Conservation (phyloP, 2,329 filamentous ascomycete species). For the Claviceps sp. region DNA sequence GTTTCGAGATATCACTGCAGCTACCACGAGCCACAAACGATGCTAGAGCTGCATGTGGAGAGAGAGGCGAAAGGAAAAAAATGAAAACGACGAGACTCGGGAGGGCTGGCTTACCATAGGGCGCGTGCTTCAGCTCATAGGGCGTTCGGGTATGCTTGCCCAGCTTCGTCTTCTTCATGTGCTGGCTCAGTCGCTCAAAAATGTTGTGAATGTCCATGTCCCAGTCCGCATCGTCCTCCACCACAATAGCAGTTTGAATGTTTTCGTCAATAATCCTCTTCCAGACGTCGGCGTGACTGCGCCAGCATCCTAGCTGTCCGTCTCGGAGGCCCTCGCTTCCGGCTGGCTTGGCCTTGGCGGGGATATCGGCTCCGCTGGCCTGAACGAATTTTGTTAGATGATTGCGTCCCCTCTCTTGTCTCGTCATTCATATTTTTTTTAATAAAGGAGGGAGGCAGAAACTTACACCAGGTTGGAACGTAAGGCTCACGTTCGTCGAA, state of each 20-base stretch:
- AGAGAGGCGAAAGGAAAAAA: background rate
- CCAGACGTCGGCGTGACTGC: conserved; percentile 1
- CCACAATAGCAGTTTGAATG: background rate
- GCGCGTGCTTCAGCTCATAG: background rate
- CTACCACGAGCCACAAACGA: too few relatives aligned
- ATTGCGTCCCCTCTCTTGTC: background rate
- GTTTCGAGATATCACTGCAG: too few relatives aligned
- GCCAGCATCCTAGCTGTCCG: conserved; percentile 1
- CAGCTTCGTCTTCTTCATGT: background rate
- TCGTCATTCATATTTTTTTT: too few relatives aligned
- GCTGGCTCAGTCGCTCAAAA: background rate
- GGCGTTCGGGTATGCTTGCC: background rate
- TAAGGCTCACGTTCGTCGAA: background rate
- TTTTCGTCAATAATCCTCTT: conserved; percentile 1
- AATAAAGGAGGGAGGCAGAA: background rate
- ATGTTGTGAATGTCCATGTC: conserved; percentile 1
- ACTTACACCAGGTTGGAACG: background rate
- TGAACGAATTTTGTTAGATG: background rate
- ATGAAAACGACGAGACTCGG: background rate
- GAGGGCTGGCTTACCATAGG: background rate
- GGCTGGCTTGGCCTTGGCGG: background rate
- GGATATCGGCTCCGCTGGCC: background rate
- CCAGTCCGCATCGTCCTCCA: conserved; percentile 3
- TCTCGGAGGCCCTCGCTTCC: background rate
- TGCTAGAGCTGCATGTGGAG: background rate